Evolutionary conservation across 1,284 basidiomycete genomes (phyloP), one percentile per base, ranked within the genome.

Genomic region (Pseudomicrostroma phylloplanum): DNA sequence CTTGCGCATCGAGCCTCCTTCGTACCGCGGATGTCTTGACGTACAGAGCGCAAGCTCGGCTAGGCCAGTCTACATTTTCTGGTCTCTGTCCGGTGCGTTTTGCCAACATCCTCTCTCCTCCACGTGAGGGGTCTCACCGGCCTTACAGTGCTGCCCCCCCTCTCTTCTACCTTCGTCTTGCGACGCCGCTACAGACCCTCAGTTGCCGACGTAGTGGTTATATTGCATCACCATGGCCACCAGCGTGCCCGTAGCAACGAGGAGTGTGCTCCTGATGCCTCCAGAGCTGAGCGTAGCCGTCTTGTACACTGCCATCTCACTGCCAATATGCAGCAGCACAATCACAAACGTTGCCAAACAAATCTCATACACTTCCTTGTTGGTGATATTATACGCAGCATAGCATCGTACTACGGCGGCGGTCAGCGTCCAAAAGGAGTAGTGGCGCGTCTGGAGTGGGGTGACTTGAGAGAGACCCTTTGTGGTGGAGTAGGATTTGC

Each of bases 251-350:
- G 93, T 87, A 13, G 91, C 88, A 21, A 97, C 90, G 62, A 96
- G 82, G 58, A 93, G 82, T 0, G 94, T 90, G 64, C 87, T 87
- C 51, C 92, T 76, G 26, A 88, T 84, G 0, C 87, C 87, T 0
- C 82, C 72, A 59, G 83, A 59, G 19, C 23, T 84, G 49, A 89
- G 67, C 62, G 85, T 88, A 58, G 89, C 86, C 3, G 90, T 89
- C 63, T 87, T 85, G 81, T 88, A 97, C 68, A 94, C 84, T 73
- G 92, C 80, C 62, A 90, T 79, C 81, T 98, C 94, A 26, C 89
- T 88, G 40, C 84, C 83, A 78, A 96, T 96, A 82, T 98, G 94
- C 12, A 83, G 85, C 68, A 93, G 89, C 0, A 92, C 93, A 71
- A 96, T 86, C 65, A 90, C 85, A 81, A 94, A 96, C 41, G 90